A percentile compares a stretch with the other conserved stretches of the same genome.
These are phyloP conservation scores for Zopfochytrium polystomum DNA, from an alignment of 371 early-diverging fungal species.

Conservation along the genomic window DNA sequence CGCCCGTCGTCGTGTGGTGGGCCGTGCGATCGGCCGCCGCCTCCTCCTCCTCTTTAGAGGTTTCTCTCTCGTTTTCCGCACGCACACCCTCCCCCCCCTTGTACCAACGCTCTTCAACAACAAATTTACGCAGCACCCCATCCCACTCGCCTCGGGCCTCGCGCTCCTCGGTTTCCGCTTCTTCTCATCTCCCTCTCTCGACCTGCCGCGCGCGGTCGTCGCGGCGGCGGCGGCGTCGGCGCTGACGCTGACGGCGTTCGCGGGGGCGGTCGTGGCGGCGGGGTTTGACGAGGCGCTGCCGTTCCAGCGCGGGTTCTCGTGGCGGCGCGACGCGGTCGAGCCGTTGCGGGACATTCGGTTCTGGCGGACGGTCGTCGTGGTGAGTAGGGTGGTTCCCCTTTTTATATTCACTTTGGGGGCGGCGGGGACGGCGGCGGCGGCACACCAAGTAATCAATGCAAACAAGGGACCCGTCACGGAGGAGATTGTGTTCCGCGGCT, in stretches of 20 bases:
- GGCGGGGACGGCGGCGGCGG: too few species aligned
- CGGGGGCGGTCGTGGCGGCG: conserved; percentile 1
- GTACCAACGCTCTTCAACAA: too few species aligned
- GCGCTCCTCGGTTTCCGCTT: too few species aligned
- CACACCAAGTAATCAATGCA: too few species aligned
- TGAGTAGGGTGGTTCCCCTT: not conserved
- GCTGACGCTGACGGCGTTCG: not conserved
- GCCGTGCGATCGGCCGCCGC: too few species aligned
- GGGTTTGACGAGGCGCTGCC: not conserved
- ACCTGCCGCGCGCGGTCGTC: conserved; percentile 16
- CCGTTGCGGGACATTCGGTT: conserved; percentile 1
- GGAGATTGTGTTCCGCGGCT: conserved; percentile 66
- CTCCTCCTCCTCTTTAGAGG: too few species aligned
- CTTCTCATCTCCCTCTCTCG: too few species aligned
- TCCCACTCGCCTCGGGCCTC: too few species aligned
- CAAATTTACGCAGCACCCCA: too few species aligned
- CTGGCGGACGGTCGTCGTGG: conserved; percentile 13
- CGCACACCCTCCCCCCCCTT: too few species aligned
- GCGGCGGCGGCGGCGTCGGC: conserved; percentile 61
- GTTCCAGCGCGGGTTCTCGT: conserved; percentile 3
- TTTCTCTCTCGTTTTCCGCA: too few species aligned
- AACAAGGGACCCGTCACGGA: conserved; percentile 62
- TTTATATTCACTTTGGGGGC: not conserved
- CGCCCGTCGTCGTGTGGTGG: conserved; percentile 1
- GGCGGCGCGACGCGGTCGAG: not conserved